A percentile compares a stretch with the other conserved stretches of the same genome.
Evolutionary conservation across 768 basidiomycete species (phyloP).

Genomic region (Trametes maxima): DNA sequence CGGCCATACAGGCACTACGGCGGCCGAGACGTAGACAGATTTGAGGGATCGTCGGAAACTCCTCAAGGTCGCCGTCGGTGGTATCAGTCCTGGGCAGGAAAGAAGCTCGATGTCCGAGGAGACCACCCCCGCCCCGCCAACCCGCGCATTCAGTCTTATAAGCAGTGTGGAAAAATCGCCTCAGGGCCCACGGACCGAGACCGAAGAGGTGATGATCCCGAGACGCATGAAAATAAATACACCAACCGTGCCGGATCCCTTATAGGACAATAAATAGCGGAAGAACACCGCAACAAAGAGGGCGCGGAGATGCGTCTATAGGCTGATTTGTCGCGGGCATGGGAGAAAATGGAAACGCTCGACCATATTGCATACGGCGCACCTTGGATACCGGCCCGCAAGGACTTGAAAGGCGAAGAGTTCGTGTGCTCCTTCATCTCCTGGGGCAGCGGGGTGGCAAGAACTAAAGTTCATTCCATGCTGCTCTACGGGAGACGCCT

Average conservation of each 20-base stretch:
- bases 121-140: neutral
- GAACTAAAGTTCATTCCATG: no score
- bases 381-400: neutral
- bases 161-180: slow-evolving; percentile 9
- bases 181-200: slow-evolving; percentile 17
- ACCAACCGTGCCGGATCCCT: neutral
- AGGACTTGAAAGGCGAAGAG: no score
- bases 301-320: neutral
- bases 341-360: neutral
- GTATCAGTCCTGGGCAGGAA: neutral
- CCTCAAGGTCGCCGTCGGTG: neutral
- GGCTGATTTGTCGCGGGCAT: neutral
- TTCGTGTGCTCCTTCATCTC: no score
- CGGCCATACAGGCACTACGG: neutral
- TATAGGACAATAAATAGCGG: neutral
- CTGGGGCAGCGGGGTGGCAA: no score
- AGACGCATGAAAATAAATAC: neutral
- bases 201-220: neutral
- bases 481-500: no score
- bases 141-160: neutral
- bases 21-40: neutral
- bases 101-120: neutral
- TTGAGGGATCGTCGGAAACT: neutral
- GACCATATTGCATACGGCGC: neutral
- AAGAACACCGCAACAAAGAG: neutral